phyloP scores from a whole-genome alignment of 768 basidiomycete species.

The Leccinum incarnatum region DNA sequence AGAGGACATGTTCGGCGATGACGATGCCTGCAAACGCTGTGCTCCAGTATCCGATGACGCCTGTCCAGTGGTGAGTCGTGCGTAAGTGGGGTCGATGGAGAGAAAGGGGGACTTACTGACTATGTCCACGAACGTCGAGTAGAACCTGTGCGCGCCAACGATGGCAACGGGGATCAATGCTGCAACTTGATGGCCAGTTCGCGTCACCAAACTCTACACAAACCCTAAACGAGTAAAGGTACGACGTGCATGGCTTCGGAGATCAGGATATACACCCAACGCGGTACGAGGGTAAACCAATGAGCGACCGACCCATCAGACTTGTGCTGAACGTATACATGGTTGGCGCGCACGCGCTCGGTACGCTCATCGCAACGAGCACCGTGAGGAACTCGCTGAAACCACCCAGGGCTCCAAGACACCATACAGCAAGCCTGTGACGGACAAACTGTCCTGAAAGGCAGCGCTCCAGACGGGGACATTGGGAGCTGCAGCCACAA shows the following conservation, averaged over 20 bases:
- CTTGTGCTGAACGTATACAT: slow-evolving; percentile 56
- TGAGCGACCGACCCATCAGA: slow-evolving; percentile 36
- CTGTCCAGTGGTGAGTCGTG: slow-evolving; percentile 23
- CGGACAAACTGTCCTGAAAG: slow-evolving; percentile 40
- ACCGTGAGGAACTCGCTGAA: slow-evolving; percentile 49
- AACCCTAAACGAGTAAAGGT: neutral
- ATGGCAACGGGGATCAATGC: slow-evolving; percentile 46
- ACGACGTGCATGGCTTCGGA: slow-evolving; percentile 42
- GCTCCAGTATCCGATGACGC: slow-evolving; percentile 47
- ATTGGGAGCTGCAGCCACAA: slow-evolving; percentile 39
- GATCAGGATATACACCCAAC: slow-evolving; percentile 45
- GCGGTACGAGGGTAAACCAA: slow-evolving; percentile 37
- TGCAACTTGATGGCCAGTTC: slow-evolving; percentile 11
- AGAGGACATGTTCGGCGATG: slow-evolving; percentile 43
- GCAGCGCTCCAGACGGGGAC: slow-evolving; percentile 40
- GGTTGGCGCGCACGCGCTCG: slow-evolving; percentile 55
- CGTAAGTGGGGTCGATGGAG: neutral
- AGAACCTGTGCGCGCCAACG: slow-evolving; percentile 45
- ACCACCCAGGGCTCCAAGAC: slow-evolving; percentile 38
- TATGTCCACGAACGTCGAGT: slow-evolving; percentile 42
- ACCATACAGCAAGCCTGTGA: slow-evolving; percentile 43
- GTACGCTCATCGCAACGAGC: slow-evolving; percentile 50
- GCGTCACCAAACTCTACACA: neutral
- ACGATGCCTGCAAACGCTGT: slow-evolving; percentile 37
- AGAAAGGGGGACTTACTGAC: slow-evolving; percentile 26